A percentile compares a stretch with the other conserved stretches of the same genome.
These are phyloP conservation scores for Suhomyces canberraensis DNA, from an alignment of 805 yeast genomes.

Conservation along the genomic window DNA sequence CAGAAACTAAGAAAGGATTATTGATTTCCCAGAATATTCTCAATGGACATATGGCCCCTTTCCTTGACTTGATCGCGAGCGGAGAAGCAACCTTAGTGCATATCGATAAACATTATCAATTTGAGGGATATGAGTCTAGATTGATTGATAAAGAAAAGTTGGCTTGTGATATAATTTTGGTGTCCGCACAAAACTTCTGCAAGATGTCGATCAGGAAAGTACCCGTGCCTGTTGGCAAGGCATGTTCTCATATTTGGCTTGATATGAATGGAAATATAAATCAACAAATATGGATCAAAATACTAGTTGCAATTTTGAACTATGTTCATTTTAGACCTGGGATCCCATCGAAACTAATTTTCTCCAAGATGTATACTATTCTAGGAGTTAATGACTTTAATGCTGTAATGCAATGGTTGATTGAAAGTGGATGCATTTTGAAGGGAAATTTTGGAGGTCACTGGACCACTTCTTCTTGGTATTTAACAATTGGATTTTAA, in stretches of 20 bases:
- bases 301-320: slow-evolving; percentile 45
- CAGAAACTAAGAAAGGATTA: slow-evolving; percentile 50
- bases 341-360: slow-evolving; percentile 19
- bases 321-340: slow-evolving; percentile 39
- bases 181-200: neutral
- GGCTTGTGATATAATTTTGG: slow-evolving; percentile 58
- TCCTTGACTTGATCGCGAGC: slow-evolving; percentile 52
- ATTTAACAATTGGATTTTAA: slow-evolving; percentile 31
- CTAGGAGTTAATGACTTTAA: slow-evolving; percentile 27
- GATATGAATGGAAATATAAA: slow-evolving; percentile 62
- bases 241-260: slow-evolving; percentile 72
- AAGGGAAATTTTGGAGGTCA: slow-evolving; percentile 36
- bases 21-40: slow-evolving; percentile 52
- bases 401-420: slow-evolving; percentile 39
- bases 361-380: slow-evolving; percentile 26
- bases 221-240: slow-evolving; percentile 55
- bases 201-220: slow-evolving; percentile 12
- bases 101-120: slow-evolving; percentile 52
- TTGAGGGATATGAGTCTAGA: slow-evolving; percentile 72
- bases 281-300: slow-evolving; percentile 54
- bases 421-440: slow-evolving; percentile 34
- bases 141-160: slow-evolving; percentile 63
- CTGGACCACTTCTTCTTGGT: slow-evolving; percentile 48
- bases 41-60: slow-evolving; percentile 59
- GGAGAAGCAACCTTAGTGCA: slow-evolving; percentile 14